Base-by-base conservation (phyloP, 306 rosid species). In the Rosa persica region DNA sequence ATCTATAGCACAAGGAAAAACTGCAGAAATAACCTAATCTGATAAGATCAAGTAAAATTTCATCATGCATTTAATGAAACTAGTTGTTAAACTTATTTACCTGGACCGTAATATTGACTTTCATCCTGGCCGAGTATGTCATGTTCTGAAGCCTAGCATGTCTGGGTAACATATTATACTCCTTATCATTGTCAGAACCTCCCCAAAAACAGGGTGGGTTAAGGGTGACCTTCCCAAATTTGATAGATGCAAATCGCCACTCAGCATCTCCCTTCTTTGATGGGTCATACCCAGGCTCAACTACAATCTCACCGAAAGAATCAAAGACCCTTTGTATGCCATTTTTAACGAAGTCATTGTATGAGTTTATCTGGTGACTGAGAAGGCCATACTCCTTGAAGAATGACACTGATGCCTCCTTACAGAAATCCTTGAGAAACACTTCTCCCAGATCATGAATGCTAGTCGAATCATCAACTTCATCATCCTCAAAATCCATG, bases 101-200 rank as follows among this genome's bases (percentile, higher is more conserved):
- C 99, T 96, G 83, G 54, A 93, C 74, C 42, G 79, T 73, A 68
- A 90, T 75, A 22, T 76, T 52, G 51, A 89, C 86, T 82, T 85
- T 91, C 80, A 96, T 89, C 73, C 89, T 88, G 0, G 98, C 77
- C 2, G 97, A 84, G 51, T 93, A 96, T 0, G 99, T 93, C 99
- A 96, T 96, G 81, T 93, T 96, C 86, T 93, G 99, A 30, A 96
- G 83, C 3, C 99, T 82, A 22, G 99, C 99, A 76, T 93, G 98
- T 69, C 97, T 84, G 0, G 99, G 99, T 70, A 93, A 86, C 97
- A 96, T 81, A 51, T 90, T 83, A 43, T 81, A 83, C 76, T 91
- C 97, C 12, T 80, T 84, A 4, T 78, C 80, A 43, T 84, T 87
- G n/a, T 79, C 90, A 12, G 85, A 87, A 19, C 96, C 94, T 36